Conservation (phyloP, 345 rosid genomes). For the Salix brachista region DNA sequence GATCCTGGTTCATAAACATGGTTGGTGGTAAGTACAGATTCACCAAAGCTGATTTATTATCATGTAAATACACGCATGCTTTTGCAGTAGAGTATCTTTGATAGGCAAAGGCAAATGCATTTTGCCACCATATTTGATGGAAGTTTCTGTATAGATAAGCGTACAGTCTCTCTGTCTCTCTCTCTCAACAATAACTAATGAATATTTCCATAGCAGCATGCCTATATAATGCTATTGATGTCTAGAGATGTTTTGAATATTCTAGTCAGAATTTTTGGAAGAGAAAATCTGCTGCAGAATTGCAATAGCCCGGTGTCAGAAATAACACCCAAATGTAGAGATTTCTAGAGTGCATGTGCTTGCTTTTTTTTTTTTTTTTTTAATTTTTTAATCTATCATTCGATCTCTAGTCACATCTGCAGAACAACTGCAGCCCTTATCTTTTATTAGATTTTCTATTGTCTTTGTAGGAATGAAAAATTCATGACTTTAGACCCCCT, state of each 20-base stretch:
- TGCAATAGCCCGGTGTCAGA: background rate
- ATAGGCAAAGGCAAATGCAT: background rate
- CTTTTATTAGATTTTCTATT: background rate
- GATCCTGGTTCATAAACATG: background rate
- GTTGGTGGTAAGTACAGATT: background rate
- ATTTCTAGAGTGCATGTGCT: too few species aligned
- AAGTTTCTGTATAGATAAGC: background rate
- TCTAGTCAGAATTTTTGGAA: background rate
- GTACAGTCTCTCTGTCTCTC: background rate
- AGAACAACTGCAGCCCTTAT: background rate
- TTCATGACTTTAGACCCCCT: background rate
- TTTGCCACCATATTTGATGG: background rate
- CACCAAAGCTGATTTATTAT: background rate
- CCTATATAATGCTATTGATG: too few species aligned
- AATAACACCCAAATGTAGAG: too few species aligned
- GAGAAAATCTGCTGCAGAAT: background rate
- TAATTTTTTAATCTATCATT: too few species aligned
- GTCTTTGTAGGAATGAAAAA: background rate
- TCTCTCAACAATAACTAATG: too few species aligned
- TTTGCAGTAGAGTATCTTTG: background rate
- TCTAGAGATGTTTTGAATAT: background rate
- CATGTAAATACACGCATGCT: background rate
- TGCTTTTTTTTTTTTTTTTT: too few species aligned
- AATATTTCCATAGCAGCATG: too few species aligned
- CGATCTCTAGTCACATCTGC: background rate